Evolutionary conservation across 306 rosid genomes (phyloP), one percentile per base, ranked within the genome.

Genomic region (Cucurbita argyrosperma): DNA sequence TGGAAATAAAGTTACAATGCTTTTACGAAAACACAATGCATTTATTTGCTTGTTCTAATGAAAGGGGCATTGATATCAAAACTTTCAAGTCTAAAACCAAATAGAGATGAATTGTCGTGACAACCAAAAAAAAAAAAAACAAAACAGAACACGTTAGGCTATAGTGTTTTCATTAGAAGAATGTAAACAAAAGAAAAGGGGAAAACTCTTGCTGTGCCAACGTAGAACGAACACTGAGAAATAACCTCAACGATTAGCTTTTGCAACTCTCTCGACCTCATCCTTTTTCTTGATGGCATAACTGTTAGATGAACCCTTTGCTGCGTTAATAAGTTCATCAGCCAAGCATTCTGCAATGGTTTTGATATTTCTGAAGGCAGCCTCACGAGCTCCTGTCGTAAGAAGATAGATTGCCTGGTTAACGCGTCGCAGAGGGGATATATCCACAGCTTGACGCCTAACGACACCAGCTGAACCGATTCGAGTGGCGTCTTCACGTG

Each of bases 381-480:
- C 56, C 42, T 68, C 73, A 21, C 73, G 73, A 46, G 73, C 73
- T 47, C 73, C 73, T 0, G 73, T 68, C 0, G 73, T 68, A 7
- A 68, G 19, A 3, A 68, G 73, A 14, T 68, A 68, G 40, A 68
- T 68, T 26, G 73, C 73, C 47, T 68, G 73, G 38, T 68, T 68
- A 15, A 68, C 73, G 0, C 57, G 57, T 7, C 73, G 73, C 56
- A 68, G 15, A 12, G 73, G 73, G 42, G 73, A 68, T 47, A 68
- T 68, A 47, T 68, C 73, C 42, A 68, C 73, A 7, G 73, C 73
- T 4, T 68, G 73, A 47, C 73, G 73, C 73, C 73, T 68, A 68
- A 68, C 73, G 21, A 68, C 73, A 21, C 73, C 73, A 1, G 73
- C 73, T 13, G 73, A 68, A 68, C 73, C 73, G 3, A 68, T 68